Evolutionary conservation across 2,329 filamentous ascomycete genomes (phyloP), one percentile per base, ranked within the genome.

Genomic region (Gliomastix tumulicola): DNA sequence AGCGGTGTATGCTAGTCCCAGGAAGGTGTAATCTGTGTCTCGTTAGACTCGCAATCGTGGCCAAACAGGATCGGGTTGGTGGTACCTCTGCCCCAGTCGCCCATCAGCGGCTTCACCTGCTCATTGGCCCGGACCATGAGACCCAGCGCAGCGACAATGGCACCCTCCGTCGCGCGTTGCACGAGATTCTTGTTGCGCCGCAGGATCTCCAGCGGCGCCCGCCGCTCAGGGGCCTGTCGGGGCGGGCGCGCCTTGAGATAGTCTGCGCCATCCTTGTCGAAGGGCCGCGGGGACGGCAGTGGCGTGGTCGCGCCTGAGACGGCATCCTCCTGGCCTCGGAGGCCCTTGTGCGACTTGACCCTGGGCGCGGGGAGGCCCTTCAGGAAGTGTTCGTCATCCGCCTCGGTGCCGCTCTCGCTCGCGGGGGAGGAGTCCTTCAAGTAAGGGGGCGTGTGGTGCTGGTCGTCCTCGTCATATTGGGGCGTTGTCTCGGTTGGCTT

Each of bases 361-460:
- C 73, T 82, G 3, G 89, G 85, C 4, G 89, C 86, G 2, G 90
- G 89, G 17, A 96, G 65, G 1, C 88, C 84, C 56, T 84, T 92
- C 39, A 95, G 68, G 47, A 90, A 82, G 44, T 89, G 84, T 58
- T 97, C 90, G 63, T 97, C 90, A 51, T 96, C 90, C 27, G 90
- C 90, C 56, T 97, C 90, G 15, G 89, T 94, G 18, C 90, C 90
- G 56, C 88, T 95, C 48, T 95, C 89, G 57, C 87, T 95, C 10
- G 76, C 76, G 3, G 79, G 72, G 2, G 72, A 69, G 5, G 75
- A 76, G 35, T 75, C 71, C 44, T 67, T 70, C 40, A 63, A 57
- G 43, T 66, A 60, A 6, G 19, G 17, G n/a, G 15, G 30, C n/a
- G 30, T 17, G 13, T 16, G 30, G 6, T 15, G n/a, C 30, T 19